Percentiles rank a stretch among this genome's conserved stretches.
These are phyloP conservation scores for Malbranchea cinnamomea DNA, from an alignment of 2,329 filamentous ascomycete species.

Conservation along the genomic window DNA sequence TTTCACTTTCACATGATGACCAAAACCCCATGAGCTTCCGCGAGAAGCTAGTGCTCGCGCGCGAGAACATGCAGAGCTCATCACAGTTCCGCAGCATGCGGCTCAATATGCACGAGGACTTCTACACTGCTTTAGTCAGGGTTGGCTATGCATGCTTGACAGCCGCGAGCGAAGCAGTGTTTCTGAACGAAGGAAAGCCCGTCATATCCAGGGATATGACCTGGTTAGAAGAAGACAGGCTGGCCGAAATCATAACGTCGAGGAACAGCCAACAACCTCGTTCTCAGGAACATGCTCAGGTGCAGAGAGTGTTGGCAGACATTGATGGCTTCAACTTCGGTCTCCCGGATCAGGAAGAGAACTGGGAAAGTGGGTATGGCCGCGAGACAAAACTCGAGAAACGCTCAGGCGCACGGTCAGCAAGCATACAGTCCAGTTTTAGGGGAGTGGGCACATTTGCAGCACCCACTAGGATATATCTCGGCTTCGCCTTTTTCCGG, in stretches of 20 bases:
- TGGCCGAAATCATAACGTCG: conserved; percentile 54
- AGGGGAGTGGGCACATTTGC: conserved; percentile 68
- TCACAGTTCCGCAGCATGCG: conserved; percentile 68
- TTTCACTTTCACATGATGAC: conserved; percentile 44
- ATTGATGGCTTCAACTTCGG: conserved; percentile 21
- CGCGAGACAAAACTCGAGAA: conserved; percentile 32
- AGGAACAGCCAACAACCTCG: conserved; percentile 13
- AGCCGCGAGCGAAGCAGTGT: conserved; percentile 89
- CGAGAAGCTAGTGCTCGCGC: conserved; percentile 54
- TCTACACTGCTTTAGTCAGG: conserved; percentile 79
- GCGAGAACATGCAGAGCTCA: conserved; percentile 84
- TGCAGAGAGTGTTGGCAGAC: conserved; percentile 9
- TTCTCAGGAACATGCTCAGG: not conserved
- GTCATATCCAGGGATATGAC: conserved; percentile 63
- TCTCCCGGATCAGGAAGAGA: conserved; percentile 16
- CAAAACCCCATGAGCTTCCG: conserved; percentile 31
- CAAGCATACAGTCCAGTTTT: conserved; percentile 21
- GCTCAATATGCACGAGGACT: conserved; percentile 79
- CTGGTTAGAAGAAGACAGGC: conserved; percentile 80
- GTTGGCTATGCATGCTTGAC: conserved; percentile 79
- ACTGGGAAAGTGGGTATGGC: conserved; percentile 33
- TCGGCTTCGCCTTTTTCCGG: conserved; percentile 58
- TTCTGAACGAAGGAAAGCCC: conserved; percentile 72
- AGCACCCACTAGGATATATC: conserved; percentile 59
- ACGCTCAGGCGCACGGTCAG: conserved; percentile 19